Evolutionary conservation across 1,284 basidiomycete genomes (phyloP), one percentile per base, ranked within the genome.

Genomic region (Amylostereum areolatum): DNA sequence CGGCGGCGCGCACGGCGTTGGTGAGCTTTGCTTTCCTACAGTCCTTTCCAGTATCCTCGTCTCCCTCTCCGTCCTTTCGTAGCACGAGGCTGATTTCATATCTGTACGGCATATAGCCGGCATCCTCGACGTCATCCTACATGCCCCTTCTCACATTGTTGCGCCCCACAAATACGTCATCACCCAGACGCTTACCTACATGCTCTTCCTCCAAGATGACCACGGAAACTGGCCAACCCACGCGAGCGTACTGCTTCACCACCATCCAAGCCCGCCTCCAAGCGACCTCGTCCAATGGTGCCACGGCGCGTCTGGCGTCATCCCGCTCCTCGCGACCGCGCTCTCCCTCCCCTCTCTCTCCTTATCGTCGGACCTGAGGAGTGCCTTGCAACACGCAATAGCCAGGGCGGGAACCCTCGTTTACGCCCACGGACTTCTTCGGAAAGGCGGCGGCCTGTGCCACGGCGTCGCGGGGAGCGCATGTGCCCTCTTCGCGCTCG

Each of bases 371-470:
- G 45, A 55, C 12, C 52, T 54, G 29, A 60, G 18, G 36, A 49
- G 46, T 46, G 64, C 49, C 33, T 55, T 73, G 4, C 52, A 61
- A 11, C 50, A 54, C 2, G 62, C 76, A 2, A 55, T 75, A 1
- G 58, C 62, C 10, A 63, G 61, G 11, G 77, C 67, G 5, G 73
- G 71, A 2, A 58, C 62, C 3, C 57, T 76, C 7, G 69, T 78
- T 5, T 79, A 80, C 53, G 59, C 62, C 5, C 68, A 66, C 5
- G 79, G 79, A 0, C 59, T 81, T 5, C 67, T 80, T 12, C 66
- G 67, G 3, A 81, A 81, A 59, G 79, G 80, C 25, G 61, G 79
- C 12, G 78, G 79, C 0, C 64, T 81, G 11, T 82, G 80, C 57
- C 78, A 82, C 56, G 80, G 79, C 5, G 69, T 76, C 6, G 73